phyloP scores from a whole-genome alignment of 768 basidiomycete species.

The Mycena pura region DNA sequence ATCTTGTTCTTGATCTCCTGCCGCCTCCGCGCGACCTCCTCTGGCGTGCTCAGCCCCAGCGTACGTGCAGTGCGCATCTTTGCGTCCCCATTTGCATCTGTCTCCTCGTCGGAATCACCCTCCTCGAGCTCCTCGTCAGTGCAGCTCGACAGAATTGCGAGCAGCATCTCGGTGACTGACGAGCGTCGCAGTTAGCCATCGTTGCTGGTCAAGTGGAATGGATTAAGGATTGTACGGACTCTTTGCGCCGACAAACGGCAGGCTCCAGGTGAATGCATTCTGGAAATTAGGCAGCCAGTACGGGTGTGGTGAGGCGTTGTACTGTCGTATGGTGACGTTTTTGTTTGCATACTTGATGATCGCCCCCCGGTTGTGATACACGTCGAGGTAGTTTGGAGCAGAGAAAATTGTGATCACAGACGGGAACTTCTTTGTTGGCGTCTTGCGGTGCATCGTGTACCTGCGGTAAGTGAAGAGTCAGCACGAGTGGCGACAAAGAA shows the following conservation, averaged over 20 bases:
- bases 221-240: slow-evolving; percentile 63
- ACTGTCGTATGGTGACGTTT: slow-evolving; percentile 94
- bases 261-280: slow-evolving; percentile 97
- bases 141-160: slow-evolving; percentile 93
- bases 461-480: slow-evolving; percentile 46
- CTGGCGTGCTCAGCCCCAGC: slow-evolving; percentile 40
- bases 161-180: slow-evolving; percentile 96
- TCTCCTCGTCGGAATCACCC: slow-evolving; percentile 33
- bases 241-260: slow-evolving; percentile 97
- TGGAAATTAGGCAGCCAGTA: slow-evolving; percentile 98
- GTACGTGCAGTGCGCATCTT: slow-evolving; percentile 37
- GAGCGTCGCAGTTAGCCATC: slow-evolving; percentile 23
- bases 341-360: slow-evolving; percentile 97
- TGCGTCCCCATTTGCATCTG: slow-evolving; percentile 39
- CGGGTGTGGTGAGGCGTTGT: slow-evolving; percentile 80
- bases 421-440: slow-evolving; percentile 93
- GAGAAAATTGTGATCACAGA: slow-evolving; percentile 98
- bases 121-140: slow-evolving; percentile 90
- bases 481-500: background rate
- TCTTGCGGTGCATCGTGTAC: slow-evolving; percentile 95
- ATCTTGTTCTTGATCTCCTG: slow-evolving; percentile 94
- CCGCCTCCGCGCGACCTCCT: slow-evolving; percentile 58
- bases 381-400: slow-evolving; percentile 95
- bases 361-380: slow-evolving; percentile 95
- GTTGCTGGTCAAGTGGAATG: slow-evolving; percentile 1